Evolutionary conservation across 1,139 yeast species (phyloP), one percentile per base, ranked within the genome.

Genomic region (Yamadazyma dendronema): DNA sequence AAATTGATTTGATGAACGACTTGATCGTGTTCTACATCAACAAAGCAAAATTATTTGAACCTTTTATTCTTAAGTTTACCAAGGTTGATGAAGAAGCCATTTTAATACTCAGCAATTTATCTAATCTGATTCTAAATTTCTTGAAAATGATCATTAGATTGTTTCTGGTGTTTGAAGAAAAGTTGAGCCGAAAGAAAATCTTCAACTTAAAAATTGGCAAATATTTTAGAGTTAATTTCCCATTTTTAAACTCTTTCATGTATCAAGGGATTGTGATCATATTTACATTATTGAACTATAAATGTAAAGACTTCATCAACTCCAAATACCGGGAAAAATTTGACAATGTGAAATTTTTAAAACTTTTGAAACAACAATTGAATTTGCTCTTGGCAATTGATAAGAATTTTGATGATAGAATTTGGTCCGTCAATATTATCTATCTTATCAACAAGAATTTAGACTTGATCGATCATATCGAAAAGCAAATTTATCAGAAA

Each of bases 191-290:
- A 19, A 56, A 54, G 28, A 48, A 44, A 34, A 33, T 53, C 47
- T 46, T 45, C 52, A 48, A 52, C 42, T 39, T 59, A 3, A 52
- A 54, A 17, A 50, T 64, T 39, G 73, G 70, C 1, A 65, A 59
- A 38, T 48, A 62, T 17, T 65, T 69, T 46, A 47, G 70, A 32
- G 47, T 54, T 3, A 54, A 56, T 33, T 72, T 65, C 46, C 81
- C 81, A 15, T 73, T 72, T 42, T 62, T 74, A 39, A 72, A 71
- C 44, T 63, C 76, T 2, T 74, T 73, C 35, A 57, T 73, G 13
- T 74, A 74, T 49, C 81, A 75, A 47, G 77, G 79, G 1, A 59
- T 75, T 31, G 71, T 75, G 39, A 79, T 74, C 16, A 61, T 71
- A 13, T 75, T 70, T 52, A 73, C 79, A 0, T 56, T 74, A 42